Evolutionary conservation across 1,284 basidiomycete genomes (phyloP).

Genomic region (Porodaedalea pini): DNA sequence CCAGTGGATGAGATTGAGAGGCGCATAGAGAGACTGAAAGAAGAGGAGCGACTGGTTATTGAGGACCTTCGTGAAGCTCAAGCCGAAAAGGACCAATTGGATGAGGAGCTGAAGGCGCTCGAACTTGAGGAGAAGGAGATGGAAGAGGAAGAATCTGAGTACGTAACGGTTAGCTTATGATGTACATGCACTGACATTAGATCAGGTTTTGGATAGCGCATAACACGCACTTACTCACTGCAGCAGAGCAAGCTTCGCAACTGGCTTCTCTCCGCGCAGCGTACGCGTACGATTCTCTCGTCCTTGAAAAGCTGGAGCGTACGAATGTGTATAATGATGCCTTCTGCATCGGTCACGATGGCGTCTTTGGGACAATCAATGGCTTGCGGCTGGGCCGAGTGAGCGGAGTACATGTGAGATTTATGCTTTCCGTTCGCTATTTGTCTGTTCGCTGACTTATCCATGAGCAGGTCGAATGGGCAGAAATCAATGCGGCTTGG

Average conservation of each 20-base stretch:
- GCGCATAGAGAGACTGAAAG: constrained; percentile 69
- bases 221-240: constrained; percentile 65
- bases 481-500: constrained; percentile 99
- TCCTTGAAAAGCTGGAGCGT: constrained; percentile 81
- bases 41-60: constrained; percentile 70
- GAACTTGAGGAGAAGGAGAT: constrained; percentile 74
- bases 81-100: constrained; percentile 69
- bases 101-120: constrained; percentile 67
- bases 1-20: constrained; percentile 61
- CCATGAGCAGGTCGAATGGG: constrained; percentile 81
- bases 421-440: background rate
- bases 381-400: constrained; percentile 88
- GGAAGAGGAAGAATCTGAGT: constrained; percentile 79
- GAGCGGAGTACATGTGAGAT: constrained; percentile 65
- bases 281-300: constrained; percentile 70
- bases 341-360: constrained; percentile 96
- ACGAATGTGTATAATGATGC: constrained; percentile 99
- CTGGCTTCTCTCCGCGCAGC: constrained; percentile 71
- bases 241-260: constrained; percentile 64
- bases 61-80: constrained; percentile 74
- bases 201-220: constrained; percentile 81
- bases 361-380: constrained; percentile 95
- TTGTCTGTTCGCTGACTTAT: constrained; percentile 2
- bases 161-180: constrained; percentile 32
- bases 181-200: constrained; percentile 3